These are phyloP conservation scores for Plenodomus biglobosus DNA, from an alignment of 2,329 filamentous ascomycete genomes.

Conservation along the genomic window DNA sequence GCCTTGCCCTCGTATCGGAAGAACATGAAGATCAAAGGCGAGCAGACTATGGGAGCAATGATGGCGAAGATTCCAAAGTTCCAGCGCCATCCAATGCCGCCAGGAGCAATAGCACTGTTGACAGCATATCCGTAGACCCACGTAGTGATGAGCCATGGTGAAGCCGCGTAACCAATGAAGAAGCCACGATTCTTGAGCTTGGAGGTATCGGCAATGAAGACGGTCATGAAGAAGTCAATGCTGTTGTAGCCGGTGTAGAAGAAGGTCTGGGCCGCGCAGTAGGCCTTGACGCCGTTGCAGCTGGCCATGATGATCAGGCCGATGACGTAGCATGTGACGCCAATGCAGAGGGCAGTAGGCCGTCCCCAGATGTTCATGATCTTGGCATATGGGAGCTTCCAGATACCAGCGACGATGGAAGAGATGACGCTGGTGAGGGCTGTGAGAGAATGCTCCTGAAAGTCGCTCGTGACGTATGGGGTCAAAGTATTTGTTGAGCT, in stretches of 20 bases:
- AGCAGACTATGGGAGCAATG: slow-evolving; percentile 60
- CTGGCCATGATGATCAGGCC: slow-evolving; percentile 68
- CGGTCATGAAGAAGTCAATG: slow-evolving; percentile 62
- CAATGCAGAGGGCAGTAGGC: slow-evolving; percentile 40
- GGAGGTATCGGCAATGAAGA: slow-evolving; percentile 70
- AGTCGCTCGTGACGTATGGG: slow-evolving; percentile 47
- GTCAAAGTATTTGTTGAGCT: slow-evolving; percentile 46
- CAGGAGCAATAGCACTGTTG: slow-evolving; percentile 48
- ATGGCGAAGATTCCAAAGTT: slow-evolving; percentile 68
- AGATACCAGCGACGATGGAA: slow-evolving; percentile 42
- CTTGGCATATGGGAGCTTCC: slow-evolving; percentile 48
- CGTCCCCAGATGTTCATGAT: slow-evolving; percentile 50
- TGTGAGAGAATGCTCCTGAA: slow-evolving; percentile 41
- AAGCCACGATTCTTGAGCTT: slow-evolving; percentile 63
- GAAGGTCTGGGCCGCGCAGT: slow-evolving; percentile 67
- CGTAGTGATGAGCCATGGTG: slow-evolving; percentile 38
- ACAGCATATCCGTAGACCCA: slow-evolving; percentile 35
- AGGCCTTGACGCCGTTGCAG: slow-evolving; percentile 62
- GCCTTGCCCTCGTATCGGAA: slow-evolving; percentile 62
- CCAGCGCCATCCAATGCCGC: slow-evolving; percentile 62
- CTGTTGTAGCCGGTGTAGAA: slow-evolving; percentile 64
- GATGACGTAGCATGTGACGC: slow-evolving; percentile 34
- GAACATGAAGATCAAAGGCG: slow-evolving; percentile 64
- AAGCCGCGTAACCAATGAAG: slow-evolving; percentile 55
- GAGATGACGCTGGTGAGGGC: slow-evolving; percentile 45